Evolutionary conservation across 106 monocot genomes (phyloP).

Genomic region (Vanilla planifolia): DNA sequence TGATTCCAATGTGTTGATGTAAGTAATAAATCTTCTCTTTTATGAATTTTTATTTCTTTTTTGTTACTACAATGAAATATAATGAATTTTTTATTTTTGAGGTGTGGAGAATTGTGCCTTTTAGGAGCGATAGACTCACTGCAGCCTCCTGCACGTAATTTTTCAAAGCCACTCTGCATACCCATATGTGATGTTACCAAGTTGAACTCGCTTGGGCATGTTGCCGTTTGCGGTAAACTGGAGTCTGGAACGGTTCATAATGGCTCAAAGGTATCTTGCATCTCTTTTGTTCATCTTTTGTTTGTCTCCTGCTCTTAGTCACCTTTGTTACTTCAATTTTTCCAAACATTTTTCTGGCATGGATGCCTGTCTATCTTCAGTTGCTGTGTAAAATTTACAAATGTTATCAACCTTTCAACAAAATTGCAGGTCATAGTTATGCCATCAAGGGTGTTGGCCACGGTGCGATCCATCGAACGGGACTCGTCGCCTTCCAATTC

Average conservation of each 20-base stretch:
- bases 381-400: too few relatives aligned
- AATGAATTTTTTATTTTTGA: slow-evolving; percentile 14
- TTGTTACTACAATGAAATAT: background rate
- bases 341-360: too few relatives aligned
- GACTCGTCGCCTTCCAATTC: slow-evolving; percentile 45
- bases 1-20: background rate
- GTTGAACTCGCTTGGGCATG: slow-evolving; percentile 53
- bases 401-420: too few relatives aligned
- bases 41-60: background rate
- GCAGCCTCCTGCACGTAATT: slow-evolving; percentile 62
- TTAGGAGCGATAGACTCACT: slow-evolving; percentile 82
- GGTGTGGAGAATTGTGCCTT: slow-evolving; percentile 66
- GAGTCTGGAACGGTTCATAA: slow-evolving; percentile 75
- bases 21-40: background rate
- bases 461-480: slow-evolving; percentile 67
- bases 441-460: slow-evolving; percentile 59
- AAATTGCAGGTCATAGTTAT: slow-evolving; percentile 75
- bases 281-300: background rate
- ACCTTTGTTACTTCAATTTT: too few relatives aligned
- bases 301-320: too few relatives aligned
- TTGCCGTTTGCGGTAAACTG: slow-evolving; percentile 81
- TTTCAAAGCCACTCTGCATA: slow-evolving; percentile 75
- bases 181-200: slow-evolving; percentile 93
- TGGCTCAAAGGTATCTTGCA: slow-evolving; percentile 80
- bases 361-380: too few relatives aligned